phyloP scores from a whole-genome alignment of 2,329 filamentous ascomycete genomes.

The Verticillium klebahnii region DNA sequence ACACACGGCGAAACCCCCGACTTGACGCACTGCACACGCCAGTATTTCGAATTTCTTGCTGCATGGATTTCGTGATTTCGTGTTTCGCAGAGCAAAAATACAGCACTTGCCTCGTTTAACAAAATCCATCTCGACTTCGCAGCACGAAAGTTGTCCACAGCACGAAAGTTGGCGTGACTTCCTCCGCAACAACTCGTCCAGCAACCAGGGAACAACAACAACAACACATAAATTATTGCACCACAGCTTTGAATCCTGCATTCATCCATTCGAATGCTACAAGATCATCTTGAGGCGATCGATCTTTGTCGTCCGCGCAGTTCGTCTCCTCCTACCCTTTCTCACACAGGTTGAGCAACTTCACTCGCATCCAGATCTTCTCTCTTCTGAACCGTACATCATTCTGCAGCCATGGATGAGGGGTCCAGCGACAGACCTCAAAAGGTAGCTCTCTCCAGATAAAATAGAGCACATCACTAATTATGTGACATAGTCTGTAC shows the following conservation, averaged over 20 bases:
- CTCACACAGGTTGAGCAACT: too few relatives aligned
- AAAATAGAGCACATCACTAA: not conserved
- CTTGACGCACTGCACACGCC: not conserved
- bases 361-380: too few relatives aligned
- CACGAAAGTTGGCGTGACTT: not conserved
- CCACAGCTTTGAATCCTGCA: too few relatives aligned
- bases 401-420: not conserved
- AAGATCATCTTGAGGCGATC: too few relatives aligned
- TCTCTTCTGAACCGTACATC: too few relatives aligned
- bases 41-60: too few relatives aligned
- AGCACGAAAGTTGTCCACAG: not conserved
- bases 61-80: not conserved
- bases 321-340: too few relatives aligned
- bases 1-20: too few relatives aligned
- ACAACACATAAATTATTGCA: not conserved
- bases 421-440: not conserved
- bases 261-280: too few relatives aligned
- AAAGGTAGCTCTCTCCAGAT: not conserved
- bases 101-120: too few relatives aligned
- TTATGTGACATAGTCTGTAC: constrained; percentile 1
- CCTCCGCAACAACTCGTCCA: not conserved
- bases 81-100: not conserved
- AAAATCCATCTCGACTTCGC: too few relatives aligned
- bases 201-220: not conserved
- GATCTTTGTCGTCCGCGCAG: too few relatives aligned